A percentile compares a stretch with the other conserved stretches of the same genome.
phyloP scores from a whole-genome alignment of 257 asterid genomes.

The Solanum sparsipilum region DNA sequence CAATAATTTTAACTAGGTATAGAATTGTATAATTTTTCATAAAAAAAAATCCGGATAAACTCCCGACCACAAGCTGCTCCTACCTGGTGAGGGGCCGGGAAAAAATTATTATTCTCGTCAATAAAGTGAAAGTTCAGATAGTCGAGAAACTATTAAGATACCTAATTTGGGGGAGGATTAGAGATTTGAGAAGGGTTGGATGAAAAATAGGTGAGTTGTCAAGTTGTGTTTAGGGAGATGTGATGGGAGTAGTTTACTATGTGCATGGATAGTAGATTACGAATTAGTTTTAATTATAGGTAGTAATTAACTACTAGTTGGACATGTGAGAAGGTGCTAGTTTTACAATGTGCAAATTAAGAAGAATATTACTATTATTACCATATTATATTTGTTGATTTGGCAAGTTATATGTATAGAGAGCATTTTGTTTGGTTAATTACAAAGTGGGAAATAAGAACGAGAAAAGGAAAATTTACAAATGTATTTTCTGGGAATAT shows the following conservation, averaged over 20 bases:
- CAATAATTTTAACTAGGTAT: too few species aligned
- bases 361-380: neutral
- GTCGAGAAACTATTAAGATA: neutral
- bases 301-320: neutral
- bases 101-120: neutral
- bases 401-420: neutral
- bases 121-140: neutral
- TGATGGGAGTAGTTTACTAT: neutral
- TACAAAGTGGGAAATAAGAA: neutral
- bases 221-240: neutral
- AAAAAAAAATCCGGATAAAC: too few species aligned
- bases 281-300: neutral
- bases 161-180: neutral
- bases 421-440: neutral
- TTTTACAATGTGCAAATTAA: neutral
- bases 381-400: neutral
- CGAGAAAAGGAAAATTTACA: neutral
- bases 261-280: neutral
- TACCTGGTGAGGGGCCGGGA: rapidly evolving
- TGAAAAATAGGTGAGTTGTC: neutral
- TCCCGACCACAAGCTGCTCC: neutral
- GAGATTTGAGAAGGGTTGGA: neutral
- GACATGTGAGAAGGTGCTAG: neutral
- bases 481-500: neutral
- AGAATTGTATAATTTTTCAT: neutral